These are phyloP conservation scores for Psilocybe cubensis DNA, from an alignment of 768 basidiomycete genomes.

Conservation along the genomic window DNA sequence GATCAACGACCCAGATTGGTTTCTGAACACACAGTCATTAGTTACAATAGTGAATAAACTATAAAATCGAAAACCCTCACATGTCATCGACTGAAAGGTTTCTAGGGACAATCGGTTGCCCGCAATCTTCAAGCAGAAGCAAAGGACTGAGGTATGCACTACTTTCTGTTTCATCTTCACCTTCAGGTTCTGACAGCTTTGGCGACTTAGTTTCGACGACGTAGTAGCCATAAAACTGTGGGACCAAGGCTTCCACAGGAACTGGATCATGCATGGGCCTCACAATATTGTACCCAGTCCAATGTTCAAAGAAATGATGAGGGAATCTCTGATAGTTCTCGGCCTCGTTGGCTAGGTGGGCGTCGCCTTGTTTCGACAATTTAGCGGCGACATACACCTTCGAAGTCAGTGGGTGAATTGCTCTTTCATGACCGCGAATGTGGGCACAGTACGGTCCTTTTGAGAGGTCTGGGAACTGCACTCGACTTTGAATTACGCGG, in stretches of 20 bases:
- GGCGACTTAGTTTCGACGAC: slow-evolving; percentile 18
- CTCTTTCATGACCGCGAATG: slow-evolving; percentile 5
- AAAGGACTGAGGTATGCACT: slow-evolving; percentile 37
- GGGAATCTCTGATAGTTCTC: slow-evolving; percentile 49
- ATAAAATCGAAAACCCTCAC: slow-evolving; percentile 18
- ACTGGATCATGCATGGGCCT: slow-evolving; percentile 45
- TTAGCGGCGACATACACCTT: slow-evolving; percentile 48
- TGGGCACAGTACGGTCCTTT: slow-evolving; percentile 35
- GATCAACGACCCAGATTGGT: slow-evolving; percentile 41
- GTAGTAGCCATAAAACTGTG: slow-evolving; percentile 71
- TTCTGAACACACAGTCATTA: slow-evolving; percentile 18
- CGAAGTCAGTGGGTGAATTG: slow-evolving; percentile 35
- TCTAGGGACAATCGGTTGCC: slow-evolving; percentile 24
- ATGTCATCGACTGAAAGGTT: slow-evolving; percentile 36
- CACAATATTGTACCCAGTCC: slow-evolving; percentile 51
- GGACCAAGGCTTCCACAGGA: slow-evolving; percentile 54
- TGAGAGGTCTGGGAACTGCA: slow-evolving; percentile 34
- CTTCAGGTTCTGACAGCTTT: background rate
- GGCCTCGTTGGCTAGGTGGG: slow-evolving; percentile 43
- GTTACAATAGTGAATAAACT: background rate
- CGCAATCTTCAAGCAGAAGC: slow-evolving; percentile 45
- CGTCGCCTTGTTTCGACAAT: slow-evolving; percentile 40
- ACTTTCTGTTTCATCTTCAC: background rate
- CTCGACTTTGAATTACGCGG: slow-evolving; percentile 24
- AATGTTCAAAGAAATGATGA: slow-evolving; percentile 49